Base-by-base conservation (phyloP, 148 eudicot species). In the Camellia granthamiana region DNA sequence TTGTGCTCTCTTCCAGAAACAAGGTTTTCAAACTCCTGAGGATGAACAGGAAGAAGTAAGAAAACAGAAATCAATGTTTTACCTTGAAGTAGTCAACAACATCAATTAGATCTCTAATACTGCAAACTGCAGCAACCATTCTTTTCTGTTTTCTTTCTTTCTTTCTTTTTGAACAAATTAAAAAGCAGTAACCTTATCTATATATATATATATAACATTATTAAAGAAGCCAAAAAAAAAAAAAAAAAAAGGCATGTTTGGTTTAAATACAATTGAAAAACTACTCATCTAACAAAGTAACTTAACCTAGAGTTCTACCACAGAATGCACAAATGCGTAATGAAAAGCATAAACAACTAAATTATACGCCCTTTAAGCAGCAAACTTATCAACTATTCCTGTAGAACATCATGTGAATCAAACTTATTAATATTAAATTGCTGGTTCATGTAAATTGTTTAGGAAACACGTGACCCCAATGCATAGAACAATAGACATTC, bases 1-100 rank as follows among this genome's bases (percentile, higher is more conserved):
- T 85, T n/a, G 43, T 52, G 79, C 98, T 94, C 83, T 97, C 99
- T 88, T 97, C 98, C 84, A 97, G 51, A 82, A 87, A 85, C 84
- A 97, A 79, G 47, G 85, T 86, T 82, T 69, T 91, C 77, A 97
- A 74, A 74, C 82, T 86, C 92, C 99, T 97, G 84, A 74, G 63
- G 51, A 75, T 69, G 68, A 12, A 75, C 67, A 60, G 69, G 69
- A 74, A 72, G 15, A 23, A 19, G 1, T 8, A 55, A 62, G 47
- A 72, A 54, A 51, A 54, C 5, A 69, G 11, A 46, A 46, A 30
- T 64, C 61, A 70, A 46, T 12, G 21, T 11, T 68, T 14, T 12
- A 7, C 54, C 8, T 49, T 16, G 15, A 49, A 41, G 80, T 9
- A 78, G 52, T 19, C 16, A 64, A 21, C 58, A 71, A 55, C 41